Evolutionary conservation across 2,329 filamentous ascomycete species (phyloP).

Genomic region (Orbilia brochopaga): DNA sequence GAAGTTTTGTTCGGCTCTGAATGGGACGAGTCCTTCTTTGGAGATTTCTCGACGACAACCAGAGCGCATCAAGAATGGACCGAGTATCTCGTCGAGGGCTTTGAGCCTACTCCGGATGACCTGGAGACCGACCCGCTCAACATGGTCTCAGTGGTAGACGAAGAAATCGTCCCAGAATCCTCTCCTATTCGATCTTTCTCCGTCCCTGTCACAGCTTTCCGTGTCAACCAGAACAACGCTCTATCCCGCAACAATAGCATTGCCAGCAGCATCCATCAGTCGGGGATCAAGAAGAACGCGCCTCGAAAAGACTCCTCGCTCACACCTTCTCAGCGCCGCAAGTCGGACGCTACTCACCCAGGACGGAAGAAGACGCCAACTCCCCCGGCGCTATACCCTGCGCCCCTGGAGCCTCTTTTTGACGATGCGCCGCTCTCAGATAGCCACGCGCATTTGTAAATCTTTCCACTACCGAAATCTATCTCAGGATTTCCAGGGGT

Average conservation of each 20-base stretch:
- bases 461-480: not conserved
- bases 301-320: constrained; percentile 48
- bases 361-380: constrained; percentile 27
- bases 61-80: constrained; percentile 30
- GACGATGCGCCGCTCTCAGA: constrained; percentile 31
- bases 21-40: constrained; percentile 30
- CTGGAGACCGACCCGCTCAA: constrained; percentile 15
- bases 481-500: too few species aligned
- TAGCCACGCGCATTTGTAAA: constrained; percentile 32
- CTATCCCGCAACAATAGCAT: constrained; percentile 43
- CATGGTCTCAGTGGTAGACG: constrained; percentile 13
- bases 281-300: constrained; percentile 44
- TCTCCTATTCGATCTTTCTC: constrained; percentile 43
- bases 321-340: constrained; percentile 45
- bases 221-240: constrained; percentile 44
- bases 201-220: constrained; percentile 47
- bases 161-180: constrained; percentile 26
- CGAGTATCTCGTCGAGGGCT: constrained; percentile 39
- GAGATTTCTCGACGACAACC: constrained; percentile 26
- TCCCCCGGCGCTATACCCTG: constrained; percentile 27
- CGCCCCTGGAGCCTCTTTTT: constrained; percentile 42
- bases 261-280: constrained; percentile 31
- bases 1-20: constrained; percentile 37
- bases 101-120: constrained; percentile 21
- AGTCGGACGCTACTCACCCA: constrained; percentile 43